A percentile compares a stretch with the other conserved stretches of the same genome.
These are phyloP conservation scores for Hemisphaericaspora nanyangensis DNA, from an alignment of 805 yeast species.

Conservation along the genomic window DNA sequence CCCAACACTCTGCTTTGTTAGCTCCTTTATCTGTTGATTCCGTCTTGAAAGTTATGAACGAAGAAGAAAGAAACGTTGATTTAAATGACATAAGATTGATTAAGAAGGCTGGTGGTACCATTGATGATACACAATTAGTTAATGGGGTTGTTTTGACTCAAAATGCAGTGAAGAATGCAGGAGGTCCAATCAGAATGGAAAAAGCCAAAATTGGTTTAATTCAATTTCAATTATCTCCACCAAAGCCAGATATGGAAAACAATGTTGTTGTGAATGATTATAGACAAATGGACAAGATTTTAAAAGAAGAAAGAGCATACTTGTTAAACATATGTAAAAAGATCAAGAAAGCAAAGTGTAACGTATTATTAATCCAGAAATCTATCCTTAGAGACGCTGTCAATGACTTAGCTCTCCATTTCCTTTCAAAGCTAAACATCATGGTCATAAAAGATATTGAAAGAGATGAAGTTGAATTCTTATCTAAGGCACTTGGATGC, in stretches of 20 bases:
- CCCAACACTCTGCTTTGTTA: conserved; percentile 80
- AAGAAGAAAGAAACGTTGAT: conserved; percentile 66
- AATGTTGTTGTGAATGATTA: conserved; percentile 96
- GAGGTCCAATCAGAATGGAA: conserved; percentile 92
- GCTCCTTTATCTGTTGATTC: conserved; percentile 96
- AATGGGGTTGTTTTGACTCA: conserved; percentile 95
- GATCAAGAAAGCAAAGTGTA: conserved; percentile 95
- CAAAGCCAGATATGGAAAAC: conserved; percentile 97
- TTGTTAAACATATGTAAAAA: conserved; percentile 91
- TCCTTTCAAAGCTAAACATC: conserved; percentile 86
- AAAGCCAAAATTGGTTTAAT: conserved; percentile 87
- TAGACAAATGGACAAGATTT: conserved; percentile 97
- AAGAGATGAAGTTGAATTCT: conserved; percentile 93
- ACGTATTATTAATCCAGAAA: conserved; percentile 84
- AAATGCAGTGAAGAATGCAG: conserved; percentile 82
- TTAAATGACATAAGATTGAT: conserved; percentile 82
- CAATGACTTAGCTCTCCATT: conserved; percentile 90
- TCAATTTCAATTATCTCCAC: conserved; percentile 95
- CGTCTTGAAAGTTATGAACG: conserved; percentile 71
- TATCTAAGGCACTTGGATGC: conserved; percentile 81
- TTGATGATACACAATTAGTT: conserved; percentile 90
- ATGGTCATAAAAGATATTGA: conserved; percentile 94
- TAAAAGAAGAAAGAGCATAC: conserved; percentile 97
- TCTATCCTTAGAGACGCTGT: conserved; percentile 94
- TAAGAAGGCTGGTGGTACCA: conserved; percentile 96